Percentiles rank a stretch among this genome's conserved stretches.
Conservation (phyloP, 2,329 filamentous ascomycete species). For the Botrytis byssoidea region DNA sequence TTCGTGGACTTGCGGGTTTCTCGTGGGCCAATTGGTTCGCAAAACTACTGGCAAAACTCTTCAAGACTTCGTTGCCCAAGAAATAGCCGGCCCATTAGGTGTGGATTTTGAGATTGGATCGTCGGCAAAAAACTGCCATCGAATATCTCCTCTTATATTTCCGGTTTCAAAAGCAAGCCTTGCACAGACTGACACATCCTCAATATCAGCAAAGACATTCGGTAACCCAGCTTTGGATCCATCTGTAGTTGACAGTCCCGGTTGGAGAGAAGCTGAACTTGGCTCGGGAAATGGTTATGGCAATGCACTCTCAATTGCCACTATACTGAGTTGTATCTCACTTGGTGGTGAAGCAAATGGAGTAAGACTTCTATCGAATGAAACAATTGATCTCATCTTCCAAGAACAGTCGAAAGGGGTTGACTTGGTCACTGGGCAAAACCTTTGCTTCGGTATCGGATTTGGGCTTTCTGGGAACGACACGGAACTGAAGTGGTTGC, state of each 20-base stretch:
- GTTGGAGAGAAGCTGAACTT: slow-evolving; percentile 42
- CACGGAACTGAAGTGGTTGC: slow-evolving; percentile 27
- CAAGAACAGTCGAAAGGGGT: not conserved
- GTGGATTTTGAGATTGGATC: slow-evolving; percentile 23
- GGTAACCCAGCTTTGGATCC: slow-evolving; percentile 2
- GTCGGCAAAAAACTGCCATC: slow-evolving; percentile 7
- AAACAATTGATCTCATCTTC: slow-evolving; percentile 14
- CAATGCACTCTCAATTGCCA: slow-evolving; percentile 46
- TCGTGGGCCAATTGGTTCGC: slow-evolving; percentile 47
- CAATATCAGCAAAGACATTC: not conserved
- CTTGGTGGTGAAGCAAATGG: not conserved
- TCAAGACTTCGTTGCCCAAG: slow-evolving; percentile 43
- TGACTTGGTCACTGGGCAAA: not conserved
- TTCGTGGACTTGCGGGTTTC: slow-evolving; percentile 43
- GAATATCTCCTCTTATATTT: slow-evolving; percentile 18
- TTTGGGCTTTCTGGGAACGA: slow-evolving; percentile 35
- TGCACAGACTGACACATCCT: not conserved
- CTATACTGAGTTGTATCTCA: not conserved
- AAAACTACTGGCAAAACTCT: slow-evolving; percentile 44
- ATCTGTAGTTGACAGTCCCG: slow-evolving; percentile 3
- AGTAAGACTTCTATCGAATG: not conserved
- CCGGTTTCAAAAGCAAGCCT: not conserved
- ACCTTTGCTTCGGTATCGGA: not conserved
- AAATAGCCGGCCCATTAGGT: slow-evolving; percentile 12
- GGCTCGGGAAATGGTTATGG: slow-evolving; percentile 47